Evolutionary conservation across 2,329 filamentous ascomycete species (phyloP).

Genomic region (Lecanoromycetidae sp.): DNA sequence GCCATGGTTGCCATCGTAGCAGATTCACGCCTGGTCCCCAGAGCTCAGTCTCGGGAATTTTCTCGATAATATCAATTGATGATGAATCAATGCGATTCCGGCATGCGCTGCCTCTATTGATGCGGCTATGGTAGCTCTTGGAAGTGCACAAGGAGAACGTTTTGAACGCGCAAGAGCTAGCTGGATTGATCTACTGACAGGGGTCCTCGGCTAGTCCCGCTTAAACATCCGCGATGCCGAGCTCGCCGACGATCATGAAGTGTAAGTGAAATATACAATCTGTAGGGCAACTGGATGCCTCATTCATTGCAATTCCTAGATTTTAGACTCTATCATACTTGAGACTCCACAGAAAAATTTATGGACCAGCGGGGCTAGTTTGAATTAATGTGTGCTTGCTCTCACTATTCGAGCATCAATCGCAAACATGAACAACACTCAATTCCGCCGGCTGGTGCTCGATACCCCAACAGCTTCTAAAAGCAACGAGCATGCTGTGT

Average conservation of each 20-base stretch:
- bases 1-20: slow-evolving; percentile 28
- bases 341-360: not conserved
- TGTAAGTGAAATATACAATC: no score
- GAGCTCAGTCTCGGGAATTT: not conserved
- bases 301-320: no score
- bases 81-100: no score
- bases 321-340: no score
- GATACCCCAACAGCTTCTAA: slow-evolving; percentile 31
- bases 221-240: no score
- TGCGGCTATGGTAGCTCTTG: no score
- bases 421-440: slow-evolving; percentile 78
- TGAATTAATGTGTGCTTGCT: no score
- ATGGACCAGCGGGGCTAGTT: no score
- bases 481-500: slow-evolving; percentile 19
- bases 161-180: not conserved
- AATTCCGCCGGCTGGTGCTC: slow-evolving; percentile 73
- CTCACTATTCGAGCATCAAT: not conserved
- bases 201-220: not conserved
- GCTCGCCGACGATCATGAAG: no score
- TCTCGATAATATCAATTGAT: not conserved
- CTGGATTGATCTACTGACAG: not conserved
- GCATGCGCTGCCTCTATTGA: no score
- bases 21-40: not conserved
- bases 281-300: no score
- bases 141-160: no score